phyloP scores from a whole-genome alignment of 495 filamentous ascomycete genomes.

The Amorphotheca resinae region DNA sequence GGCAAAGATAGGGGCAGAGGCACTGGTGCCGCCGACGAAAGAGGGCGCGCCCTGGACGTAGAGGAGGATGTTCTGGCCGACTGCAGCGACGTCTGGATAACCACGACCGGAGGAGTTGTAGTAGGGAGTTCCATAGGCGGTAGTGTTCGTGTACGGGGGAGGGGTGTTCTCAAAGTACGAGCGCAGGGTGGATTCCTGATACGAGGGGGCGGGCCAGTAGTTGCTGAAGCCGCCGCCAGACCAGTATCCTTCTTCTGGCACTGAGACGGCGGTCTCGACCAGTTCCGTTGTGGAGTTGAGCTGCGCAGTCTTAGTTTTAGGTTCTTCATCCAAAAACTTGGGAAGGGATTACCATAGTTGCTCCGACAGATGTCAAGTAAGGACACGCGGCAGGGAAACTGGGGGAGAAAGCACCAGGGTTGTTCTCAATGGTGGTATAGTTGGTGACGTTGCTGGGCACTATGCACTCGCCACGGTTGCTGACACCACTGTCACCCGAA shows the following conservation, averaged over 20 bases:
- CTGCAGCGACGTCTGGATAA: slow-evolving; percentile 25
- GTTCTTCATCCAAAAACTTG: slow-evolving; percentile 22
- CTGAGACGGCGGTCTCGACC: not conserved
- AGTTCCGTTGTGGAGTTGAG: not conserved
- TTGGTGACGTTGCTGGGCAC: not conserved
- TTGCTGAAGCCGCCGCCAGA: slow-evolving; percentile 39
- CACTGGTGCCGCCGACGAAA: slow-evolving; percentile 28
- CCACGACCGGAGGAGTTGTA: slow-evolving; percentile 22
- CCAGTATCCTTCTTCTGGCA: slow-evolving; percentile 14
- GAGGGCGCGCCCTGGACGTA: slow-evolving; percentile 11
- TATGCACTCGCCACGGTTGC: slow-evolving; percentile 25
- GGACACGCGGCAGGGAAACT: slow-evolving; percentile 31
- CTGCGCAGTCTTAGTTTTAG: slow-evolving; percentile 1
- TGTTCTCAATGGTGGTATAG: slow-evolving; percentile 21
- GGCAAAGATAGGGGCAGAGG: slow-evolving; percentile 25
- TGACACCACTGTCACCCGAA: slow-evolving; percentile 28
- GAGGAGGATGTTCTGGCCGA: slow-evolving; percentile 19
- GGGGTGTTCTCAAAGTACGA: slow-evolving; percentile 18
- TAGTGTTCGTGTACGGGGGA: slow-evolving; percentile 12
- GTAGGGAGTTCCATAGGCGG: not conserved
- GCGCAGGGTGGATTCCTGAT: slow-evolving; percentile 22
- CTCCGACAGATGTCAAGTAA: slow-evolving; percentile 34
- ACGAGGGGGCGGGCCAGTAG: slow-evolving; percentile 26
- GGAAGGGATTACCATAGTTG: slow-evolving; percentile 23
- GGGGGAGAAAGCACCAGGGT: slow-evolving; percentile 29